These are phyloP conservation scores for Elsinoe australis DNA, from an alignment of 2,329 filamentous ascomycete genomes.

Conservation along the genomic window DNA sequence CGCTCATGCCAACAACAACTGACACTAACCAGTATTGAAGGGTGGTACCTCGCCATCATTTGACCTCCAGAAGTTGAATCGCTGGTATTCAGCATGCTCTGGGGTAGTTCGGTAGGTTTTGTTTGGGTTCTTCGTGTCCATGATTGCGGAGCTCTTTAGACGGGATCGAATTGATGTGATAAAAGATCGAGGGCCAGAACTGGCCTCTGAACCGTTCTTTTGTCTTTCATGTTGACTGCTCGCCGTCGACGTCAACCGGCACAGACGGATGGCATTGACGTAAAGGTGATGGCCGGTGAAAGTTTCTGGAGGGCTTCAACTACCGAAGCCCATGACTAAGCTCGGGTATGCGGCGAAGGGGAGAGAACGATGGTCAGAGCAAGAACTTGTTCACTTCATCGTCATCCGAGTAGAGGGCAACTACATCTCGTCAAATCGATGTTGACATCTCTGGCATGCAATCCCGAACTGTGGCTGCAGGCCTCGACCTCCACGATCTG, in stretches of 20 bases:
- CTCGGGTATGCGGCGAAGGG: no score
- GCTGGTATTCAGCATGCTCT: constrained; percentile 49
- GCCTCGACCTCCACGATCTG: background rate
- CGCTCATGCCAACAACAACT: background rate
- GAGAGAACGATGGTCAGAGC: background rate
- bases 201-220: no score
- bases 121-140: constrained; percentile 48
- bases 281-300: background rate
- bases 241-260: constrained; percentile 3
- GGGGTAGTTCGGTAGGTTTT: constrained; percentile 44
- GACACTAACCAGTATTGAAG: constrained; percentile 44
- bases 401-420: no score
- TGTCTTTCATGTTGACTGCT: no score
- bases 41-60: constrained; percentile 44
- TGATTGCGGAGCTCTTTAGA: no score
- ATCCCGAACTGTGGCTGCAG: no score
- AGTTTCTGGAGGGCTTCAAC: background rate
- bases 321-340: background rate
- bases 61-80: constrained; percentile 48
- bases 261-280: constrained; percentile 1
- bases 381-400: no score
- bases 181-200: no score
- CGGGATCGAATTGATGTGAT: no score
- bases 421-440: no score
- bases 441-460: no score